Evolutionary conservation across 495 filamentous ascomycete genomes (phyloP).

Genomic region (Xylaria grammica): DNA sequence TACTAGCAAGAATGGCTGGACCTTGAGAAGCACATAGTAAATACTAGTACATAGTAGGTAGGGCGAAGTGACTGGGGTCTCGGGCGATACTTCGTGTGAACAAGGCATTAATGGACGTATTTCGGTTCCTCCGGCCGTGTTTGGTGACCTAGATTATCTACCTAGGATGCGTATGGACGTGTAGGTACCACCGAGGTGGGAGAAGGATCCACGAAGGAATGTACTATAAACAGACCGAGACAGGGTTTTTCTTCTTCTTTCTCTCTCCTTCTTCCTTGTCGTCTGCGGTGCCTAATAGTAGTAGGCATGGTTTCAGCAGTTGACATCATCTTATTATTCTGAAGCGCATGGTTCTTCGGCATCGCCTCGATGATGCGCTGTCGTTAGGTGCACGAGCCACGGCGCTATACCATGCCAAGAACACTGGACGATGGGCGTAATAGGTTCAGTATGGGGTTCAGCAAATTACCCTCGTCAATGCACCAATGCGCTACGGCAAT

Average conservation of each 20-base stretch:
- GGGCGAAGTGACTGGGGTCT: neutral
- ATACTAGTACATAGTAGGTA: too few species aligned
- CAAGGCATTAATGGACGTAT: conserved; percentile 18
- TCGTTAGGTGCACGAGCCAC: conserved; percentile 17
- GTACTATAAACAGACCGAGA: conserved; percentile 1
- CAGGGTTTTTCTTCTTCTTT: neutral
- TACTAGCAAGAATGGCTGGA: neutral
- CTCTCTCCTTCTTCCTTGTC: too few species aligned
- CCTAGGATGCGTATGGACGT: too few species aligned
- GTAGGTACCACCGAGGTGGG: conserved; percentile 9
- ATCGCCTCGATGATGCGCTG: conserved; percentile 15
- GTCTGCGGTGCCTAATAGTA: neutral
- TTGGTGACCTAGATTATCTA: conserved; percentile 7
- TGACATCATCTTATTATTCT: conserved; percentile 11
- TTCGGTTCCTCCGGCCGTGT: conserved; percentile 20
- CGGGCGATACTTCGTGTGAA: neutral
- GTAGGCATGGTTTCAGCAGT: neutral
- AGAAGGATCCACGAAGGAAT: conserved; percentile 11
- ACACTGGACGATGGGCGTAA: conserved; percentile 11
- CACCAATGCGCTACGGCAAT: conserved; percentile 14
- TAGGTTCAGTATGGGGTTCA: conserved; percentile 10
- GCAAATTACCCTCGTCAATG: conserved; percentile 24
- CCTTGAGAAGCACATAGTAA: neutral
- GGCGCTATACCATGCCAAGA: conserved; percentile 16
- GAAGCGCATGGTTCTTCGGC: conserved; percentile 13